Base-by-base conservation (phyloP, 2,329 filamentous ascomycete genomes). In the Beauveria scarabaeidicola region DNA sequence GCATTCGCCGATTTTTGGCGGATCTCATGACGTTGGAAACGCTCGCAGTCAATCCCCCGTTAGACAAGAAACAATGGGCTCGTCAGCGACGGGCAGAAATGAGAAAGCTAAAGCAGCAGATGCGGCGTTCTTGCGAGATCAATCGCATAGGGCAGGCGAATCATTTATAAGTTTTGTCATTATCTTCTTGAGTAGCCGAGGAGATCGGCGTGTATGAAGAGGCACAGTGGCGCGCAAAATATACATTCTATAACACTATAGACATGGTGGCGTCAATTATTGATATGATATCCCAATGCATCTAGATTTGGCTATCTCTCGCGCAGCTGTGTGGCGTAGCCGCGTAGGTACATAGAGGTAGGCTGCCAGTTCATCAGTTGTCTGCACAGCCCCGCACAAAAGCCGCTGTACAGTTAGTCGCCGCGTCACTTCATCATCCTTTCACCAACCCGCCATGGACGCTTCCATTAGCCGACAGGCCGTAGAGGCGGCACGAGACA, bases 1-100 rank as follows among this genome's bases (percentile, higher is more conserved):
- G 78, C 15, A 75, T 84, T 50, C 75, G 82, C 38, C 76, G 76
- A 7, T 82, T 85, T 62, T 67, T 85, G 17, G 80, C 79, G 4
- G 81, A 83, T 64, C 65, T 85, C 41, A 78, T 75, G 64, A 74
- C 73, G 1, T 75, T 84, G 48, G 81, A 83, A 59, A 72, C 72
- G 13, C 64, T 83, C 44, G 71, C 72, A 2, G 69, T 72, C 15
- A 65, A 70, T 15, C 62, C 65, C 0, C 57, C 65, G 8, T 68
- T 70, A 32, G 64, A 64, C 9, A 64, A 62, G 47, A 63, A 66
- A 23, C 64, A 69, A 48, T 66, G 68, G 19, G 67, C 65, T 5
- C 67, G 64, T 47, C 66, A 64, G 56, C 69, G 69, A 61, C 66
- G 66, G 52, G 64, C 65, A 7, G 72, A 73, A 51, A 69, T 73